Percentiles rank a stretch among this genome's conserved stretches.
Evolutionary conservation across 805 yeast genomes (phyloP).

Genomic region (Suhomyces sp.): DNA sequence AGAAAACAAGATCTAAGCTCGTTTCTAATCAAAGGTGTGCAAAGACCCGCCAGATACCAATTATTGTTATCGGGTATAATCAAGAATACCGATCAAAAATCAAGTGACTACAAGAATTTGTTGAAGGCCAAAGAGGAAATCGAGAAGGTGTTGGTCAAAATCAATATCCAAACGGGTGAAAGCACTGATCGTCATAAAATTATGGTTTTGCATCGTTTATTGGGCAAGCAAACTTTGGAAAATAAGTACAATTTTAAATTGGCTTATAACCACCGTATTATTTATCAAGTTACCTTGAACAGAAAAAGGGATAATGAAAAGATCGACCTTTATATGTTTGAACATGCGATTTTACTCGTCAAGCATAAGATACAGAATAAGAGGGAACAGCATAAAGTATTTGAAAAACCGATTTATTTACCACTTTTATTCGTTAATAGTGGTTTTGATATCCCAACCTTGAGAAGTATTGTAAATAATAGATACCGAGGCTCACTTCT

Average conservation of each 20-base stretch:
- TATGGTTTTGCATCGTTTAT: constrained; percentile 58
- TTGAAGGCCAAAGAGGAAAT: constrained; percentile 72
- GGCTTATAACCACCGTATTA: constrained; percentile 75
- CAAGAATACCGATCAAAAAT: constrained; percentile 74
- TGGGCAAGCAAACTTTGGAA: constrained; percentile 72
- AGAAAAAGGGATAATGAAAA: constrained; percentile 75
- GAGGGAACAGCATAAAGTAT: constrained; percentile 87
- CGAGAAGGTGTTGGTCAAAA: constrained; percentile 69
- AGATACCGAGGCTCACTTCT: constrained; percentile 36
- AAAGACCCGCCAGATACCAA: constrained; percentile 94
- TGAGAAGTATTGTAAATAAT: constrained; percentile 41
- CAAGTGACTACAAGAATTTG: constrained; percentile 68
- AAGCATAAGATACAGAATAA: constrained; percentile 84
- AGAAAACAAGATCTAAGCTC: constrained; percentile 90
- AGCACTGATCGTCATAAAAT: constrained; percentile 90
- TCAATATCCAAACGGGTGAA: constrained; percentile 87
- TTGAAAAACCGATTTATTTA: constrained; percentile 82
- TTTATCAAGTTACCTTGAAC: constrained; percentile 69
- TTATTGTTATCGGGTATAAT: constrained; percentile 76
- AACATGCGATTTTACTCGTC: constrained; percentile 81
- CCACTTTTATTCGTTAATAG: constrained; percentile 73
- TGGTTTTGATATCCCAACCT: constrained; percentile 72
- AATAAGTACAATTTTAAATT: constrained; percentile 85
- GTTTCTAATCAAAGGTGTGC: constrained; percentile 90
- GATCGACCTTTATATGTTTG: constrained; percentile 82